phyloP scores from a whole-genome alignment of 106 monocot genomes.

The Dendrobium chrysotoxum region DNA sequence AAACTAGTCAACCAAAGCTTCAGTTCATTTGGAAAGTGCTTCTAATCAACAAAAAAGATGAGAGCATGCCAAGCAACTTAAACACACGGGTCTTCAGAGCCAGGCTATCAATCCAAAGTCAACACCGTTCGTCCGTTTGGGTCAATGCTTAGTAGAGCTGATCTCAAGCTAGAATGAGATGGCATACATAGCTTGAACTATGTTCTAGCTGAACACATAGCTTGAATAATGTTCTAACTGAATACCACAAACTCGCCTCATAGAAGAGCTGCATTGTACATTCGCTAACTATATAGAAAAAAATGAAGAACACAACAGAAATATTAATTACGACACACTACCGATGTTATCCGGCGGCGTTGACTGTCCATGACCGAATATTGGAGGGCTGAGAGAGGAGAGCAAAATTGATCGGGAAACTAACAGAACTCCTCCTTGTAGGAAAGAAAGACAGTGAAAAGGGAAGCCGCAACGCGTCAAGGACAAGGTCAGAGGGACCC shows the following conservation, averaged over 20 bases:
- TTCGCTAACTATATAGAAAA: neutral
- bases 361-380: neutral
- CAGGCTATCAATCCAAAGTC: neutral
- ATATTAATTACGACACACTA: neutral
- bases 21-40: neutral
- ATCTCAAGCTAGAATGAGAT: neutral
- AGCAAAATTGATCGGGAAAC: neutral
- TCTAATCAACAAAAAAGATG: neutral
- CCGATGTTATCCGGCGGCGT: conserved; percentile 1
- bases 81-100: neutral
- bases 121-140: neutral
- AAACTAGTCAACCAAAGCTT: neutral
- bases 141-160: neutral
- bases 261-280: neutral
- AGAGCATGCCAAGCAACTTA: neutral
- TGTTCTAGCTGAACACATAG: neutral
- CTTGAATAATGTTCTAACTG: neutral
- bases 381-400: neutral
- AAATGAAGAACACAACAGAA: neutral
- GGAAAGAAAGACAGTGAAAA: neutral
- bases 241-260: neutral
- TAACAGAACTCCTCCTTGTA: neutral
- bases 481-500: neutral
- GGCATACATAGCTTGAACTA: neutral
- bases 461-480: neutral